Conservation (phyloP, 768 basidiomycete species). For the Omphalotus guepiniiformis region DNA sequence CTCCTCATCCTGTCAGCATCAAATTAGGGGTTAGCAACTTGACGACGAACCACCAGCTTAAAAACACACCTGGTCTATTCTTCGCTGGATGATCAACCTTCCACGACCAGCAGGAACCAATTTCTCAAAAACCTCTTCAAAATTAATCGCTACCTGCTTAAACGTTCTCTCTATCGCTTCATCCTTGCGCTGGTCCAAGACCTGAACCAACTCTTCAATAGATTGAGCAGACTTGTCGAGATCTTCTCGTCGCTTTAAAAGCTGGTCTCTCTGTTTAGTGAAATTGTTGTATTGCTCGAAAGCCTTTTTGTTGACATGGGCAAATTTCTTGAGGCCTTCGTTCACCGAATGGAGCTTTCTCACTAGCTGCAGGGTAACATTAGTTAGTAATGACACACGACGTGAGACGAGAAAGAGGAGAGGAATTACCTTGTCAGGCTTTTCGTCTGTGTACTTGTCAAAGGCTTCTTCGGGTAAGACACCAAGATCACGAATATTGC, state of each 20-base stretch:
- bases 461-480: conserved; percentile 97
- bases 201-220: conserved; percentile 89
- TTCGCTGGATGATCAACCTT: conserved; percentile 85
- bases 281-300: conserved; percentile 98
- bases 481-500: conserved; percentile 93
- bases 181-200: conserved; percentile 94
- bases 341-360: conserved; percentile 92
- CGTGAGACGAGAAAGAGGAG: background rate
- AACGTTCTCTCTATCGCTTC: conserved; percentile 99
- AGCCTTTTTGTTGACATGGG: conserved; percentile 99
- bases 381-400: conserved; percentile 5
- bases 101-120: conserved; percentile 94
- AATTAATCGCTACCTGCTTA: conserved; percentile 96
- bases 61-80: conserved; percentile 70
- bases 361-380: conserved; percentile 56
- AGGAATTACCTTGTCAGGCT: conserved; percentile 74
- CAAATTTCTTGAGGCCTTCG: conserved; percentile 92
- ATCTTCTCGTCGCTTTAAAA: conserved; percentile 82
- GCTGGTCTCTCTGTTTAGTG: conserved; percentile 93
- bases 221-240: conserved; percentile 85
- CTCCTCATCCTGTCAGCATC: conserved; percentile 65
- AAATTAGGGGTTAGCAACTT: background rate
- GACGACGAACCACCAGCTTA: background rate
- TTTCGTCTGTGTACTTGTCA: conserved; percentile 86
- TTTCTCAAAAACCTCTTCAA: conserved; percentile 95